A percentile compares a stretch with the other conserved stretches of the same genome.
Evolutionary conservation across 2,329 filamentous ascomycete species (phyloP).

Genomic region (Aciculosporium take): DNA sequence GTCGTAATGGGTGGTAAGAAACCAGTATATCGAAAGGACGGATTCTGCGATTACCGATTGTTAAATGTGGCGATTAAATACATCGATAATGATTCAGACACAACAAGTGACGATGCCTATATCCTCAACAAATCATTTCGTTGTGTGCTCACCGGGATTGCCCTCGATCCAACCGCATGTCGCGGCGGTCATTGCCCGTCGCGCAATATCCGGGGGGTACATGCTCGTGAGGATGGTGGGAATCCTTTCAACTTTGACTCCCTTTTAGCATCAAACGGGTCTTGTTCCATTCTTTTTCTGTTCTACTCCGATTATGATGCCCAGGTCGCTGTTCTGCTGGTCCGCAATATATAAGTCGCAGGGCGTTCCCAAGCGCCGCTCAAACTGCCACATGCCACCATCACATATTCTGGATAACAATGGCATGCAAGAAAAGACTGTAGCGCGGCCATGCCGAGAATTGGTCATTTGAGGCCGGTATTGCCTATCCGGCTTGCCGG

Average conservation of each 20-base stretch:
- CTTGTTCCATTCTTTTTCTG: too few relatives aligned
- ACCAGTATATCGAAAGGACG: too few relatives aligned
- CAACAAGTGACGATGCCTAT: too few relatives aligned
- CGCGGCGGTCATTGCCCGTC: conserved; percentile 1
- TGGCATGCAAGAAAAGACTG: neutral
- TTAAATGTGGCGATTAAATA: too few relatives aligned
- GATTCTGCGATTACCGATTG: too few relatives aligned
- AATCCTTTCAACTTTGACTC: neutral
- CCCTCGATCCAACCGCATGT: conserved; percentile 12
- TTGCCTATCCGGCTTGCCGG: neutral
- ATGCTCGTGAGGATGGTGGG: neutral
- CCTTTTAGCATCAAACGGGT: neutral
- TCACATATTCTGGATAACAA: neutral
- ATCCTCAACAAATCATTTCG: neutral
- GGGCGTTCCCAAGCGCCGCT: too few relatives aligned
- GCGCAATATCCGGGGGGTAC: neutral
- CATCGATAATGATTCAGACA: too few relatives aligned
- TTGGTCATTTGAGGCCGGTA: neutral
- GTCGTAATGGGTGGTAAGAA: too few relatives aligned
- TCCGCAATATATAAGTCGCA: too few relatives aligned
- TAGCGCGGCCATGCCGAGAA: neutral
- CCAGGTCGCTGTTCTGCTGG: too few relatives aligned
- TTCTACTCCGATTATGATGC: too few relatives aligned
- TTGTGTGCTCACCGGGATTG: conserved; percentile 6
- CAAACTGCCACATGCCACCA: too few relatives aligned